A percentile compares a stretch with the other conserved stretches of the same genome.
Evolutionary conservation across 768 basidiomycete species (phyloP).

Genomic region (Pholiota microspora): DNA sequence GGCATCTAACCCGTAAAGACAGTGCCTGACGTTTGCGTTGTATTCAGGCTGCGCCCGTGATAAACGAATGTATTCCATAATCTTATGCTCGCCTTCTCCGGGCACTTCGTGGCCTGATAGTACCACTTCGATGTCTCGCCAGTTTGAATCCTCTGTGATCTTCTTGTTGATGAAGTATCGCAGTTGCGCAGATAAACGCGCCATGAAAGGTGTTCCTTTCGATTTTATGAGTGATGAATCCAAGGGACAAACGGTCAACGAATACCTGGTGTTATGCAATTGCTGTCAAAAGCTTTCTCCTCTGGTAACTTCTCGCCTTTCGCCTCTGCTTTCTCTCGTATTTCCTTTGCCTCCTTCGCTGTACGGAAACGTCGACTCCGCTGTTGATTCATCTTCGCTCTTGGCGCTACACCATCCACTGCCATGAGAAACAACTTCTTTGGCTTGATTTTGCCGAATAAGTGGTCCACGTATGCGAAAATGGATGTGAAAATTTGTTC

Average conservation of each 20-base stretch:
- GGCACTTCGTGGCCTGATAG: constrained; percentile 97
- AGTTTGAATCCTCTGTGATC: constrained; percentile 94
- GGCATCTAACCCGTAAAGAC: constrained; percentile 96
- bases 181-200: constrained; percentile 84
- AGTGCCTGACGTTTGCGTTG: constrained; percentile 96
- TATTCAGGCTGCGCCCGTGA: constrained; percentile 94
- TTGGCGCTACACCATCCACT: constrained; percentile 94
- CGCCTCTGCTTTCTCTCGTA: constrained; percentile 79
- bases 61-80: constrained; percentile 98
- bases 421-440: constrained; percentile 99
- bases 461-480: constrained; percentile 94
- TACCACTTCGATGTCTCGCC: constrained; percentile 90
- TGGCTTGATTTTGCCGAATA: constrained; percentile 97
- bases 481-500: constrained; percentile 97
- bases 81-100: constrained; percentile 99
- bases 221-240: neutral
- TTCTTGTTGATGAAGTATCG: constrained; percentile 98
- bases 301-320: constrained; percentile 91
- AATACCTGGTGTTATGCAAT: constrained; percentile 97
- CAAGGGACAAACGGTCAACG: constrained; percentile 1
- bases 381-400: constrained; percentile 99
- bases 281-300: constrained; percentile 96
- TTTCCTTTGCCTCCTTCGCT: constrained; percentile 88
- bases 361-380: constrained; percentile 91
- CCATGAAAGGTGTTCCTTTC: constrained; percentile 93